phyloP scores from a whole-genome alignment of 352 stramenopile species.

The Phytophthora sansomeana region DNA sequence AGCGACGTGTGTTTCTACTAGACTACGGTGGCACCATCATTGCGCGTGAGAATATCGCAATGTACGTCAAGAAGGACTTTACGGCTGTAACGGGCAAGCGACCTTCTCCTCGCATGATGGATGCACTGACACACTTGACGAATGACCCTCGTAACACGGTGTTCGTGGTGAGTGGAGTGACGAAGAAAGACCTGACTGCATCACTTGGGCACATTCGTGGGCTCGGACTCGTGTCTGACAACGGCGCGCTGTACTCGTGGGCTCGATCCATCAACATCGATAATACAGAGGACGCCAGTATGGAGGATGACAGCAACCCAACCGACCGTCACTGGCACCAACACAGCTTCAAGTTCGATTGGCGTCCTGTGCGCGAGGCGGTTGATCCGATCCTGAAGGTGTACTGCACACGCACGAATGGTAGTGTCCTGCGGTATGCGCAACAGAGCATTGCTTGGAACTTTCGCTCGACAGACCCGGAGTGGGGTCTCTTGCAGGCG shows the following conservation, averaged over 20 bases:
- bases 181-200: slow-evolving; percentile 89
- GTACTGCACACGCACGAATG: slow-evolving; percentile 97
- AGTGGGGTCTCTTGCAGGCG: slow-evolving; percentile 96
- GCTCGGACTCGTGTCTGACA: slow-evolving; percentile 95
- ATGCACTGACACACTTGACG: slow-evolving; percentile 90
- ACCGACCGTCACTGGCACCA: slow-evolving; percentile 76
- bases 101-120: slow-evolving; percentile 88
- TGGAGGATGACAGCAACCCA: slow-evolving; percentile 28
- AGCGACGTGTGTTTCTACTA: slow-evolving; percentile 95
- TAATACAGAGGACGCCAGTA: slow-evolving; percentile 46
- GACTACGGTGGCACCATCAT: slow-evolving; percentile 99
- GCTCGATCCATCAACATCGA: slow-evolving; percentile 62
- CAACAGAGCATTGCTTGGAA: slow-evolving; percentile 97
- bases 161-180: slow-evolving; percentile 98
- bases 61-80: slow-evolving; percentile 98
- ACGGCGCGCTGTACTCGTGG: slow-evolving; percentile 95
- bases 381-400: slow-evolving; percentile 95
- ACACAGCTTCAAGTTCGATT: slow-evolving; percentile 89
- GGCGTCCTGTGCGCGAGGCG: slow-evolving; percentile 91
- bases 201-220: slow-evolving; percentile 93
- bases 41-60: slow-evolving; percentile 89
- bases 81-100: slow-evolving; percentile 94
- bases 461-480: slow-evolving; percentile 97
- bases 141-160: slow-evolving; percentile 95
- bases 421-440: slow-evolving; percentile 93